Conservation (phyloP, 192 early-diverging fungal genomes). For the Funneliformis geosporum region DNA sequence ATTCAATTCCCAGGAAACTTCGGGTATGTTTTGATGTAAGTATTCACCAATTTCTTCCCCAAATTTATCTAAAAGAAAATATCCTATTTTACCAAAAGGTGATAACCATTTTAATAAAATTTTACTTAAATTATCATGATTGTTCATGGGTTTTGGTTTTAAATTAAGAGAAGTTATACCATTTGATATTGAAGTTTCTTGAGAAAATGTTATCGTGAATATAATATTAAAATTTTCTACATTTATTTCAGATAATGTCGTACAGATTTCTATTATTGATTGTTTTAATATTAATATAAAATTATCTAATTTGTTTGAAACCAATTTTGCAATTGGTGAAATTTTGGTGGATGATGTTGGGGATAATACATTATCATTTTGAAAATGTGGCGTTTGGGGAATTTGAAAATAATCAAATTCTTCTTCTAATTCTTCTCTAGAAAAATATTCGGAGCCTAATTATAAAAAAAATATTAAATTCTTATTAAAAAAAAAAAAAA, state of each 20-base stretch:
- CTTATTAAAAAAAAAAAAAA: not conserved
- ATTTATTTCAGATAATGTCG: not conserved
- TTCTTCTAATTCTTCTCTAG: constrained; percentile 10
- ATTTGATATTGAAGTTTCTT: not conserved
- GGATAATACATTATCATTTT: not conserved
- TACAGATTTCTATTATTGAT: not conserved
- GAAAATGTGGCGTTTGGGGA: not conserved
- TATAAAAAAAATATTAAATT: not conserved
- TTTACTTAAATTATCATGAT: not conserved
- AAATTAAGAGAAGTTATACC: not conserved
- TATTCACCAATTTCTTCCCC: not conserved
- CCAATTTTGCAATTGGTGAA: not conserved
- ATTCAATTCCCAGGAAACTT: constrained; percentile 14
- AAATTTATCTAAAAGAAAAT: constrained; percentile 4
- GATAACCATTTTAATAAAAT: not conserved
- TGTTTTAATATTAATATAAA: not conserved
- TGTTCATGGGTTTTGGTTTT: not conserved
- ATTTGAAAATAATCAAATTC: constrained; percentile 28
- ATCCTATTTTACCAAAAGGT: not conserved
- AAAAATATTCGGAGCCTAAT: not conserved
- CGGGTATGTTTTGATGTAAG: not conserved
- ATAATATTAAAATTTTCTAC: not conserved
- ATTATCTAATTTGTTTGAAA: not conserved
- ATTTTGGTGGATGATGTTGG: not conserved
- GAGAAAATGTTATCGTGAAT: not conserved